Evolutionary conservation across 495 filamentous ascomycete species (phyloP).

Genomic region (Hypoxylon lienhwacheense): DNA sequence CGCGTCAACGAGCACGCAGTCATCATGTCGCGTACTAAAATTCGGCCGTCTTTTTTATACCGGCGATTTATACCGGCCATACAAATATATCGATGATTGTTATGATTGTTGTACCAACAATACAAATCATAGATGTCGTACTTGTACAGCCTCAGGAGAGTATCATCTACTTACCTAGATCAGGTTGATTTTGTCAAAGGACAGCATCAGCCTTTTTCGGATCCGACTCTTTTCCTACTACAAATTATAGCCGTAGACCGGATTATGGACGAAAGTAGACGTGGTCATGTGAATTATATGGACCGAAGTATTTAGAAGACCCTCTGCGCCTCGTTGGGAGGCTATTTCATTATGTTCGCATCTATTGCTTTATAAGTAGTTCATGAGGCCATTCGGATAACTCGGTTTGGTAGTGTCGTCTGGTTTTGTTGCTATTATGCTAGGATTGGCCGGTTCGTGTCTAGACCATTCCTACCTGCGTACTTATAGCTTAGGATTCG

Average conservation of each 20-base stretch:
- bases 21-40: constrained; percentile 18
- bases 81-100: constrained; percentile 17
- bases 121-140: constrained; percentile 15
- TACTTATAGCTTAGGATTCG: no score
- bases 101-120: constrained; percentile 8
- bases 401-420: constrained; percentile 9
- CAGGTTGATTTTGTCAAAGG: not conserved
- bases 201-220: no score
- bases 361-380: constrained; percentile 19
- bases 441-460: constrained; percentile 13
- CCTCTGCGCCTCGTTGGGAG: not conserved
- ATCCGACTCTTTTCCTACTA: not conserved
- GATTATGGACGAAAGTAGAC: not conserved
- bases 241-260: not conserved
- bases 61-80: constrained; percentile 14
- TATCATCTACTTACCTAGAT: not conserved
- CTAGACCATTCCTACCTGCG: no score
- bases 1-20: constrained; percentile 7
- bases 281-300: no score
- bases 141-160: not conserved
- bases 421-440: constrained; percentile 7
- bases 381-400: constrained; percentile 12
- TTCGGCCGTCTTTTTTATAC: constrained; percentile 30
- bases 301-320: not conserved
- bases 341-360: not conserved